phyloP scores from a whole-genome alignment of 352 stramenopile genomes.

The Phytopythium delawarense region DNA sequence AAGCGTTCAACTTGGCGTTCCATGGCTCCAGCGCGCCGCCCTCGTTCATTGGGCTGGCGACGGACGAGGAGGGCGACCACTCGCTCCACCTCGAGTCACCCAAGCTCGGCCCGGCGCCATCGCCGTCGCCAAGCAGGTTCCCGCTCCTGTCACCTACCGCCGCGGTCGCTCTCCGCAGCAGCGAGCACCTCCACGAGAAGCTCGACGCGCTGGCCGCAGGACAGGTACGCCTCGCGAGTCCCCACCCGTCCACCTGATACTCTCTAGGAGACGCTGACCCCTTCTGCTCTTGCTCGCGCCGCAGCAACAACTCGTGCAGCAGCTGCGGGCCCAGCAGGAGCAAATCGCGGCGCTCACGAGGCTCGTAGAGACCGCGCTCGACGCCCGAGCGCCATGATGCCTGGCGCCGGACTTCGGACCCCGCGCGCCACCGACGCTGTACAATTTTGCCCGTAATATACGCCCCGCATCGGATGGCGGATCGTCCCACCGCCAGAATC shows the following conservation, averaged over 20 bases:
- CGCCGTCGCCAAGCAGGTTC: neutral
- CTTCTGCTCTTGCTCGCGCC: neutral
- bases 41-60: constrained; percentile 18
- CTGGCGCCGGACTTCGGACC: no score
- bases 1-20: constrained; percentile 31
- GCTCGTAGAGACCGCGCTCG: constrained; percentile 25
- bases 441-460: neutral
- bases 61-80: constrained; percentile 14
- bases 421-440: neutral
- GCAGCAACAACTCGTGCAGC: constrained; percentile 31
- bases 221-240: constrained; percentile 21
- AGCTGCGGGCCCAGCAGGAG: constrained; percentile 31
- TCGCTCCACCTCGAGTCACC: constrained; percentile 8
- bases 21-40: constrained; percentile 12
- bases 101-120: neutral
- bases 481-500: no score
- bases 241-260: no score
- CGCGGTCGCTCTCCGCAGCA: constrained; percentile 13
- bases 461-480: no score
- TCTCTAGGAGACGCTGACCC: neutral
- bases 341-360: constrained; percentile 33
- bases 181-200: constrained; percentile 30
- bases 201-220: constrained; percentile 22
- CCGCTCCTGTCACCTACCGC: constrained; percentile 17
- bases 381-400: neutral